Evolutionary conservation across 139 green algal species (phyloP).

Genomic region (Desmodesmus armatus): DNA sequence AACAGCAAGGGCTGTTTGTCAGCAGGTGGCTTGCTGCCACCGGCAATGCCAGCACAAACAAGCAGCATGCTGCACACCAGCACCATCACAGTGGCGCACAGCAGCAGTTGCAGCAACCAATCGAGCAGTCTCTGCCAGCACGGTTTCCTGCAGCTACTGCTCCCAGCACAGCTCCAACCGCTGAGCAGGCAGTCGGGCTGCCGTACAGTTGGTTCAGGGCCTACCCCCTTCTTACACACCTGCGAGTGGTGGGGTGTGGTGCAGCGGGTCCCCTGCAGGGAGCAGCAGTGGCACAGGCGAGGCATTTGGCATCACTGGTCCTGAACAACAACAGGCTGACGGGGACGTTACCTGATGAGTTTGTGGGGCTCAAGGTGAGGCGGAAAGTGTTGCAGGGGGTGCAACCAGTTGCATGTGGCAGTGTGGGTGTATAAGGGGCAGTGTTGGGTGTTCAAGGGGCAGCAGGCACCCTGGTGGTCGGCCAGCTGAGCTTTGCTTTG

Average conservation of each 20-base stretch:
- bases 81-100: neutral
- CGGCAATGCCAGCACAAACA: too few species aligned
- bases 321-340: constrained; percentile 20
- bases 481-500: too few species aligned
- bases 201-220: constrained; percentile 28
- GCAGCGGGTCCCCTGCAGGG: neutral
- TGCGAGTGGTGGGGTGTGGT: constrained; percentile 27
- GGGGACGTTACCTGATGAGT: neutral
- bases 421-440: neutral
- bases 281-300: neutral
- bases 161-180: too few species aligned
- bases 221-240: constrained; percentile 6
- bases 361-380: constrained; percentile 32
- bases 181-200: neutral
- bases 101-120: too few species aligned
- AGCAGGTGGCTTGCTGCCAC: too few species aligned
- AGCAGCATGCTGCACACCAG: neutral
- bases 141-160: too few species aligned
- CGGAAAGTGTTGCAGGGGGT: neutral
- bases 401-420: constrained; percentile 5
- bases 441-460: too few species aligned
- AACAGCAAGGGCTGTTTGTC: too few species aligned
- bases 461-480: too few species aligned
- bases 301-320: constrained; percentile 1
- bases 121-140: too few species aligned